phyloP scores from a whole-genome alignment of 148 eudicot species.

The Rhododendron simsii region DNA sequence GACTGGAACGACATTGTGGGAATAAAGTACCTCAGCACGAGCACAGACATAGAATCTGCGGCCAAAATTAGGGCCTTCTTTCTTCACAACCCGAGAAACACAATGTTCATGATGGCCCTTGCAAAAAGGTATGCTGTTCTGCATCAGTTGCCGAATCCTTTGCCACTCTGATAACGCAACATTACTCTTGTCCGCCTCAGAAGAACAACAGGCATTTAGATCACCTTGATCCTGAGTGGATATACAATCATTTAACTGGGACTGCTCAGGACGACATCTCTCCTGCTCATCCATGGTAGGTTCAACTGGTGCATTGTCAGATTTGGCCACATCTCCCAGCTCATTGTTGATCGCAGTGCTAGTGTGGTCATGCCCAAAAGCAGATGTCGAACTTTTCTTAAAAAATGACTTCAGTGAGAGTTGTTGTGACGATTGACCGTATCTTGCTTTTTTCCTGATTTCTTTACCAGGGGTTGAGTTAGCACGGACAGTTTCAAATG shows the following conservation, averaged over 20 bases:
- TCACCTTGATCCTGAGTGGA: slow-evolving; percentile 25
- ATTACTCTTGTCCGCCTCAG: slow-evolving; percentile 46
- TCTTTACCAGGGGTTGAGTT: slow-evolving; percentile 21
- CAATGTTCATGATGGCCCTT: slow-evolving; percentile 89
- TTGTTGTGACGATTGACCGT: slow-evolving; percentile 66
- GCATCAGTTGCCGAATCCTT: slow-evolving; percentile 89
- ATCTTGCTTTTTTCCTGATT: slow-evolving; percentile 59
- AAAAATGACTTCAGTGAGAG: slow-evolving; percentile 85
- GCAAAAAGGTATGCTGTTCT: slow-evolving; percentile 83
- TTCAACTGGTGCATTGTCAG: slow-evolving; percentile 18
- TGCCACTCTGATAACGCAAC: slow-evolving; percentile 80
- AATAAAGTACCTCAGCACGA: slow-evolving; percentile 75
- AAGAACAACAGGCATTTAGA: slow-evolving; percentile 19
- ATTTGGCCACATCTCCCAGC: slow-evolving; percentile 26
- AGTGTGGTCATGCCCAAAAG: slow-evolving; percentile 13
- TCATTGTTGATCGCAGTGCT: slow-evolving; percentile 20
- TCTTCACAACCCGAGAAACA: slow-evolving; percentile 85
- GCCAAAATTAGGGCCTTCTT: slow-evolving; percentile 81
- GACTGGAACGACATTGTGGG: neutral
- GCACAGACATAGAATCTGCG: slow-evolving; percentile 91
- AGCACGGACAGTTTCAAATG: slow-evolving; percentile 10
- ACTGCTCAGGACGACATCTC: slow-evolving; percentile 13
- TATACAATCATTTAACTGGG: slow-evolving; percentile 13
- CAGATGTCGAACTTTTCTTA: slow-evolving; percentile 33
- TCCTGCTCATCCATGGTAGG: slow-evolving; percentile 18